phyloP scores from a whole-genome alignment of 768 basidiomycete genomes.

The Tylopilus intermedius region DNA sequence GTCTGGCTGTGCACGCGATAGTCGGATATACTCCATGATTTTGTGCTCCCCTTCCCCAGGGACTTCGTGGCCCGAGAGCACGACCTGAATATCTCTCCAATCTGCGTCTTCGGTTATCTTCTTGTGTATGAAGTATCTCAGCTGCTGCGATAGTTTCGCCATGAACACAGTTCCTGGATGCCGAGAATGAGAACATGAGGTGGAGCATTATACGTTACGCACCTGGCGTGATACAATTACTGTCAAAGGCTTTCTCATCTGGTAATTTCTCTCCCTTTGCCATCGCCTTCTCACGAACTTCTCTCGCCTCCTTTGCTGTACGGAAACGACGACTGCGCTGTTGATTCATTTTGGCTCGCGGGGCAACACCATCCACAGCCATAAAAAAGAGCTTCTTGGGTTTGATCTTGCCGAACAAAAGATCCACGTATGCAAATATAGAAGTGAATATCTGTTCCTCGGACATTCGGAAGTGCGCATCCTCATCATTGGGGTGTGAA shows the following conservation, averaged over 20 bases:
- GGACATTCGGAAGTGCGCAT: slow-evolving; percentile 90
- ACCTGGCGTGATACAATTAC: slow-evolving; percentile 98
- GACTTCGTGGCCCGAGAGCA: slow-evolving; percentile 95
- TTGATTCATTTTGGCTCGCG: slow-evolving; percentile 99
- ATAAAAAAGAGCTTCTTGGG: slow-evolving; percentile 98
- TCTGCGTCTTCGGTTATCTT: slow-evolving; percentile 96
- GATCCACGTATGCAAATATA: slow-evolving; percentile 95
- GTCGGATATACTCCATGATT: slow-evolving; percentile 98
- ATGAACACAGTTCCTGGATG: slow-evolving; percentile 86
- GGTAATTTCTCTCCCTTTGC: slow-evolving; percentile 88
- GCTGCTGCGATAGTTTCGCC: slow-evolving; percentile 84
- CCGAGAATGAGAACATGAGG: background rate
- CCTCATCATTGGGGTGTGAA: slow-evolving; percentile 95
- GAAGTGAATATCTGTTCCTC: slow-evolving; percentile 98
- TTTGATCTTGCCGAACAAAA: slow-evolving; percentile 94
- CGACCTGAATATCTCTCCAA: slow-evolving; percentile 89
- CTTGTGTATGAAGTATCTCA: slow-evolving; percentile 96
- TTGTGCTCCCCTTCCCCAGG: slow-evolving; percentile 99
- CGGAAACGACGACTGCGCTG: slow-evolving; percentile 91
- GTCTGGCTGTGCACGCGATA: slow-evolving; percentile 89
- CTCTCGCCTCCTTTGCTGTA: slow-evolving; percentile 88
- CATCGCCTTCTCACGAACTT: slow-evolving; percentile 81
- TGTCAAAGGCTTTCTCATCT: slow-evolving; percentile 93
- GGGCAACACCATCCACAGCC: slow-evolving; percentile 97
- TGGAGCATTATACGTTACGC: slow-evolving; percentile 21